These are phyloP conservation scores for Alectoria sarmentosa DNA, from an alignment of 495 filamentous ascomycete species.

Conservation along the genomic window DNA sequence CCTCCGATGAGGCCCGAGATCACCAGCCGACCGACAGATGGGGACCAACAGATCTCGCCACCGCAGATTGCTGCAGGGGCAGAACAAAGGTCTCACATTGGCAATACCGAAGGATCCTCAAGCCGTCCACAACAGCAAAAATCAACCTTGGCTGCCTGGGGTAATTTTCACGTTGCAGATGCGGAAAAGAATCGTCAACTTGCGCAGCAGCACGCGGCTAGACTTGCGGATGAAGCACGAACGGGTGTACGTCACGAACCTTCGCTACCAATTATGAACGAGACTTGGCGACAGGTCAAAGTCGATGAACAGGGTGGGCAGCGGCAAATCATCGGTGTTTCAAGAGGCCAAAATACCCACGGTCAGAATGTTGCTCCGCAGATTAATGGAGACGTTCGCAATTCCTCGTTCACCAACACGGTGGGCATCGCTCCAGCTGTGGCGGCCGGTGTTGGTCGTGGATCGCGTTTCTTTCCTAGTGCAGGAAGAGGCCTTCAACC, in stretches of 20 bases:
- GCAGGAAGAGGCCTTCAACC: slow-evolving; percentile 27
- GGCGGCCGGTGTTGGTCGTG: slow-evolving; percentile 38
- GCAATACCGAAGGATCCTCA: slow-evolving; percentile 2
- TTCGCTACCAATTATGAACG: slow-evolving; percentile 46
- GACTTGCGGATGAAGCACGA: slow-evolving; percentile 33
- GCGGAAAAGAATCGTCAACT: slow-evolving; percentile 36
- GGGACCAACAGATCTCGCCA: slow-evolving; percentile 10
- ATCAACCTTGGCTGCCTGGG: slow-evolving; percentile 38
- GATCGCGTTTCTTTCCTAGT: slow-evolving; percentile 67
- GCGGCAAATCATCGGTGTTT: slow-evolving; percentile 35
- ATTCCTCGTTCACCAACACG: slow-evolving; percentile 16
- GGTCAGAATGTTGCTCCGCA: slow-evolving; percentile 30
- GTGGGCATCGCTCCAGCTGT: slow-evolving; percentile 11
- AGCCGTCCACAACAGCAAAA: slow-evolving; percentile 9
- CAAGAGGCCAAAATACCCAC: slow-evolving; percentile 30
- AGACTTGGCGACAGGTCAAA: slow-evolving; percentile 56
- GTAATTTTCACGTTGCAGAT: slow-evolving; percentile 41
- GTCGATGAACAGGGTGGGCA: slow-evolving; percentile 40
- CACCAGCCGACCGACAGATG: not conserved
- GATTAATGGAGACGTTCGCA: slow-evolving; percentile 19
- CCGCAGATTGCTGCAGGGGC: slow-evolving; percentile 1
- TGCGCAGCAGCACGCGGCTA: slow-evolving; percentile 34
- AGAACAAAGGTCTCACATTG: slow-evolving; percentile 12
- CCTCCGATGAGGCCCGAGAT: slow-evolving; percentile 6
- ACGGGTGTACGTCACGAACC: slow-evolving; percentile 26